Conservation (phyloP, 805 yeast species). For the Candida mattraensis region DNA sequence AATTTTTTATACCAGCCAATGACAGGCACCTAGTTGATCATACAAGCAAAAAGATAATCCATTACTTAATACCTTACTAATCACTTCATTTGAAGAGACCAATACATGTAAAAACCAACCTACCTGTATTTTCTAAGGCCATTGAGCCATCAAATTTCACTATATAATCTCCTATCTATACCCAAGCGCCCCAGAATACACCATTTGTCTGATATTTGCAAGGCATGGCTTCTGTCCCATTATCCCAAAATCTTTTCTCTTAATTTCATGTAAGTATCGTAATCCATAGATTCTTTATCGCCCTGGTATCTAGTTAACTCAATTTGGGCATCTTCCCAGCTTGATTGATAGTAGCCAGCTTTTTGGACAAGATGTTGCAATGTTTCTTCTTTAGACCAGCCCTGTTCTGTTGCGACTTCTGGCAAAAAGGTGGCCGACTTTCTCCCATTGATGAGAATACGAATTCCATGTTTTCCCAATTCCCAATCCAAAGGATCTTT, state of each 20-base stretch:
- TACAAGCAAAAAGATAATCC: too few relatives aligned
- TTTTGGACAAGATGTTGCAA: constrained; percentile 68
- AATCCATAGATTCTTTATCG: constrained; percentile 41
- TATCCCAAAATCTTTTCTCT: constrained; percentile 11
- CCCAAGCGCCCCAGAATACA: too few relatives aligned
- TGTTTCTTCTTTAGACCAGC: constrained; percentile 75
- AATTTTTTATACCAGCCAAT: too few relatives aligned
- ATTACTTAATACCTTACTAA: too few relatives aligned
- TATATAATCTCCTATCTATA: too few relatives aligned
- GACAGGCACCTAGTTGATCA: too few relatives aligned
- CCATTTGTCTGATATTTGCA: constrained; percentile 2
- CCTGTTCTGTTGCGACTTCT: constrained; percentile 84
- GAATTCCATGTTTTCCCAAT: constrained; percentile 80
- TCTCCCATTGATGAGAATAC: constrained; percentile 48
- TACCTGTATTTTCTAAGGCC: too few relatives aligned
- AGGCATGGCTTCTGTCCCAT: not conserved
- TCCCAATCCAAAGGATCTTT: constrained; percentile 68
- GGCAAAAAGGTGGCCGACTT: constrained; percentile 84
- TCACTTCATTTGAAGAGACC: too few relatives aligned
- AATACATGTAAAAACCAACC: too few relatives aligned
- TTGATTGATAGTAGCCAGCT: constrained; percentile 49
- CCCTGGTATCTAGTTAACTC: constrained; percentile 59
- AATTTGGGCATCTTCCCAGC: constrained; percentile 37
- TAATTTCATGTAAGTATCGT: constrained; percentile 38
- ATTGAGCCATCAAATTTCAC: too few relatives aligned